Percentiles rank a stretch among this genome's conserved stretches.
Conservation (phyloP, 345 rosid genomes). For the Salix caprea region DNA sequence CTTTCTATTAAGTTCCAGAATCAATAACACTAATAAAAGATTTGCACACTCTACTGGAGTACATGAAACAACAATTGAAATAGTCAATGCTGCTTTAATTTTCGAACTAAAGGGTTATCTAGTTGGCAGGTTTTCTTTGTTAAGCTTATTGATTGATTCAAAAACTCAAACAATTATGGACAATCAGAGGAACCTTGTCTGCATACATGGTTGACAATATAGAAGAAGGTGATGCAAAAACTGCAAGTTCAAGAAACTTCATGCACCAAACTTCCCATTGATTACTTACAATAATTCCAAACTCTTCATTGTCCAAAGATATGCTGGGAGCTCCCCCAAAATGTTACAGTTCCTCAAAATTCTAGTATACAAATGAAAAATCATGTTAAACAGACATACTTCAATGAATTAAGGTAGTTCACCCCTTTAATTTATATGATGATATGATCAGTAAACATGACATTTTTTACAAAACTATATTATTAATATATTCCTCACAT, state of each 20-base stretch:
- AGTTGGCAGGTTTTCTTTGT: neutral
- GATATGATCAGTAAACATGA: constrained; percentile 6
- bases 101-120: neutral
- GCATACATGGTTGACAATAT: neutral
- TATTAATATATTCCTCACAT: too few species aligned
- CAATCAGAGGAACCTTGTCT: neutral
- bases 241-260: neutral
- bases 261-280: neutral
- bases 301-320: constrained; percentile 21
- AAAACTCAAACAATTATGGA: neutral
- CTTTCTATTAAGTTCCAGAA: neutral
- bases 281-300: constrained; percentile 26
- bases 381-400: neutral
- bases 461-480: too few species aligned
- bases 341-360: constrained; percentile 33
- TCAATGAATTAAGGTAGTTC: neutral
- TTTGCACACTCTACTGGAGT: neutral
- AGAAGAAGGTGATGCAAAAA: neutral
- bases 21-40: neutral
- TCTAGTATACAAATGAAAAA: constrained; percentile 24
- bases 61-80: neutral
- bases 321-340: constrained; percentile 20
- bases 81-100: neutral
- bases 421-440: neutral
- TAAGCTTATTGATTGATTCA: neutral